phyloP scores from a whole-genome alignment of 306 rosid species.

The Oemleria cerasiformis region DNA sequence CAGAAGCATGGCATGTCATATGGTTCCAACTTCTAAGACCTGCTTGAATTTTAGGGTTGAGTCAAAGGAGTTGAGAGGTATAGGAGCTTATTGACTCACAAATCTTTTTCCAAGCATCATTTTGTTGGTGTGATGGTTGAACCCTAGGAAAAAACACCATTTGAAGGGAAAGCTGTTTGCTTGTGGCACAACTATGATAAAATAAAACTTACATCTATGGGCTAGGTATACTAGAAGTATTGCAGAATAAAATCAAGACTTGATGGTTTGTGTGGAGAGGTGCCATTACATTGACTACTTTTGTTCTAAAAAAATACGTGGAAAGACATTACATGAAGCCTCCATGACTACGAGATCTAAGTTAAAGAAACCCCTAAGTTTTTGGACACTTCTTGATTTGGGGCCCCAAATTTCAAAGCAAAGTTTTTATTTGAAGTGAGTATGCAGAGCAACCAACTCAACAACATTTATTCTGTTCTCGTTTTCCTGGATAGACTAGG shows the following conservation, averaged over 20 bases:
- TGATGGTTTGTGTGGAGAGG: neutral
- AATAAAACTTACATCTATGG: neutral
- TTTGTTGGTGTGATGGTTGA: too few relatives aligned
- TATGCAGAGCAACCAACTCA: neutral
- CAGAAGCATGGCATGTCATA: neutral
- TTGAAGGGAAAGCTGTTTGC: neutral
- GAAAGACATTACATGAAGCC: neutral
- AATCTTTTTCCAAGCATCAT: too few relatives aligned
- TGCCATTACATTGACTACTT: neutral
- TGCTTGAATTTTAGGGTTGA: neutral
- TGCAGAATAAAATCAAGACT: neutral
- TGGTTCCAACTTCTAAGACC: neutral
- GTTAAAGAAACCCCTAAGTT: neutral
- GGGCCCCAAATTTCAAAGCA: neutral
- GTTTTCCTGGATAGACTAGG: neutral
- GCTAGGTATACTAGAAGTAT: neutral
- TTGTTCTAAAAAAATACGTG: neutral
- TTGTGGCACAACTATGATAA: neutral
- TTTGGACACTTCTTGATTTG: neutral
- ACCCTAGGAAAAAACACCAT: neutral
- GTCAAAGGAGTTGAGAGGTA: neutral
- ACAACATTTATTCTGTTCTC: neutral
- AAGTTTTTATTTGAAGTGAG: neutral
- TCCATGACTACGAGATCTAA: neutral
- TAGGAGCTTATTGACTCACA: neutral